Conservation (phyloP, 306 rosid species). For the Quercus robur region DNA sequence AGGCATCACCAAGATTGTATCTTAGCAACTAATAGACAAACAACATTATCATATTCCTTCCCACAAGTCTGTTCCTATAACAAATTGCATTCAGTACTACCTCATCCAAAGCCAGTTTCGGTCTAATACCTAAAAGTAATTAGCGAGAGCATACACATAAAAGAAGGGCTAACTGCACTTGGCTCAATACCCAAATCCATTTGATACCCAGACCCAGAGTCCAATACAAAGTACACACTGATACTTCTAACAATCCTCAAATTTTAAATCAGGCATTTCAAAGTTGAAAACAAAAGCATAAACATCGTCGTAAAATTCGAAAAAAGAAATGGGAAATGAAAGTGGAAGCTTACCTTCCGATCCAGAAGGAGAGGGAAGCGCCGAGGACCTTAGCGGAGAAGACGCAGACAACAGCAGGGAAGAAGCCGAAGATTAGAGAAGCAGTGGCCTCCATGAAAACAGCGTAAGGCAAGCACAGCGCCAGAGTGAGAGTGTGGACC, state of each 20-base stretch:
- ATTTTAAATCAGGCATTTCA: too few relatives aligned
- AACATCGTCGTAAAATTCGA: neutral
- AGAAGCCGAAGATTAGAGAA: constrained; percentile 78
- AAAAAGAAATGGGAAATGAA: neutral
- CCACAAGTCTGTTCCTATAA: too few relatives aligned
- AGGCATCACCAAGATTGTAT: neutral
- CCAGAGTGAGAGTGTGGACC: constrained; percentile 64
- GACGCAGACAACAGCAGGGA: constrained; percentile 70
- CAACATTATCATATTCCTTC: neutral
- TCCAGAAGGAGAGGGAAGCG: constrained; percentile 80
- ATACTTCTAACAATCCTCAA: too few relatives aligned
- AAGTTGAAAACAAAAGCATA: neutral
- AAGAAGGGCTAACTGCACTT: neutral
- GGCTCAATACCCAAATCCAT: neutral
- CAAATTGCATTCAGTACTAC: neutral
- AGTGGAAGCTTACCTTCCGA: constrained; percentile 61
- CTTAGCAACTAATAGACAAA: neutral
- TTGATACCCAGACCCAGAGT: neutral
- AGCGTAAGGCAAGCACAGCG: constrained; percentile 82
- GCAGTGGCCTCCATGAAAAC: constrained; percentile 82
- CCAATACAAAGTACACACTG: too few relatives aligned
- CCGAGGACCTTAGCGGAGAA: constrained; percentile 87
- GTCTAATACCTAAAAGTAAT: neutral
- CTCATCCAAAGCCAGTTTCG: neutral
- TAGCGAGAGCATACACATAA: neutral